Base-by-base conservation (phyloP, 495 filamentous ascomycete species). In the Penicillium arizonense region DNA sequence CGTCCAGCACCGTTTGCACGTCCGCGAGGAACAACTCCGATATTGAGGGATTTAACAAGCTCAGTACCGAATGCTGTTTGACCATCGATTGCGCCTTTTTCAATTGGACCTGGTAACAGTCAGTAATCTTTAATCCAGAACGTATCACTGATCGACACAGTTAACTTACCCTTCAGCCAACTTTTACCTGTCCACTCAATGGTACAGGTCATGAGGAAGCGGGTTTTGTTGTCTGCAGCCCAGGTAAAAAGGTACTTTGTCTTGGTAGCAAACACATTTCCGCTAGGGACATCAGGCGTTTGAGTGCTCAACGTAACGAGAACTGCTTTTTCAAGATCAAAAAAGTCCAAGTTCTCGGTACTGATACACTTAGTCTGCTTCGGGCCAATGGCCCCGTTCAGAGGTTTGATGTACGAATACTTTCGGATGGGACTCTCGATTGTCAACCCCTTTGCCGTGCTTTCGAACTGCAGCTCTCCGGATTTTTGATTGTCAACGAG, bases 151-250 rank as follows among this genome's bases (percentile, higher is more conserved):
- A 33, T 14, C 3, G 24, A 13, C 2, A 30, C 8, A 10, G 2
- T 30, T 10, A 53, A 54, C 74, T 63, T 81, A 96, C 93, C 90
- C 76, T 96, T 97, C 35, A 97, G 67, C 94, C 95, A 99, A 73
- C 90, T 96, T 77, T 99, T 99, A 48, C 94, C 92, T 0, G 87
- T 84, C 94, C 94, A 99, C 63, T 97, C 94, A 43, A 97, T 88
- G 0, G 85, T 86, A 68, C 89, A 96, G 50, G 84, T 96, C 69
- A 90, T 84, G 23, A 92, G 77, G 24, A 99, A 71, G 30, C 89
- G 81, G 0, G 95, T 99, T 21, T 85, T 74, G 57, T 95, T 95
- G 48, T 82, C 84, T 26, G 94, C 77, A 3, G 84, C 91, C 94
- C 94, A 99, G 36, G 86, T 89, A 7, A 99, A 78, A 56, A 95